Percentiles rank a stretch among this genome's conserved stretches.
Conservation (phyloP, 371 early-diverging fungal species). For the Mucor indicus region DNA sequence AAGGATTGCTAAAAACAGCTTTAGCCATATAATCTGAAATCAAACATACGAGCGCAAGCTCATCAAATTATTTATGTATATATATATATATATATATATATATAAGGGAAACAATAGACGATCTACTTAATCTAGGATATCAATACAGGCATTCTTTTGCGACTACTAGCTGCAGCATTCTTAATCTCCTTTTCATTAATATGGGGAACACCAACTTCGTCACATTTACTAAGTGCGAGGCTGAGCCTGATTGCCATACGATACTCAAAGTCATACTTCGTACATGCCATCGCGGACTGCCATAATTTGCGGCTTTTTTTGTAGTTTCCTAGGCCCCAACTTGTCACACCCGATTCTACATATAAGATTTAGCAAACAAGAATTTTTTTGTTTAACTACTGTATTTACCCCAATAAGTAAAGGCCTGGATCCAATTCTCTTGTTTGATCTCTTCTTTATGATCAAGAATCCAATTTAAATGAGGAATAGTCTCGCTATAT, state of each 20-base stretch:
- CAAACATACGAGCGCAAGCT: no score
- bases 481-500: constrained; percentile 38
- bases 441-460: constrained; percentile 43
- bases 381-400: background rate
- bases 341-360: constrained; percentile 57
- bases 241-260: constrained; percentile 49
- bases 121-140: no score
- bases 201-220: constrained; percentile 35
- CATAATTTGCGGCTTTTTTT: constrained; percentile 49
- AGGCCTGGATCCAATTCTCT: constrained; percentile 61
- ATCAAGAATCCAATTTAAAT: constrained; percentile 62
- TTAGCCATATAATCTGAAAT: no score
- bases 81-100: no score
- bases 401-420: constrained; percentile 61
- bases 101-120: no score
- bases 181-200: constrained; percentile 22
- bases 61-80: no score
- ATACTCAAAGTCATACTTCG: constrained; percentile 64
- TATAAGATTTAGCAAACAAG: background rate
- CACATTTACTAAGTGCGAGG: constrained; percentile 39
- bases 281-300: constrained; percentile 52
- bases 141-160: constrained; percentile 42
- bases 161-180: constrained; percentile 32
- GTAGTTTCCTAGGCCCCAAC: constrained; percentile 47
- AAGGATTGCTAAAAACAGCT: no score